Evolutionary conservation across 345 rosid species (phyloP).

Genomic region (Hevea brasiliensis): DNA sequence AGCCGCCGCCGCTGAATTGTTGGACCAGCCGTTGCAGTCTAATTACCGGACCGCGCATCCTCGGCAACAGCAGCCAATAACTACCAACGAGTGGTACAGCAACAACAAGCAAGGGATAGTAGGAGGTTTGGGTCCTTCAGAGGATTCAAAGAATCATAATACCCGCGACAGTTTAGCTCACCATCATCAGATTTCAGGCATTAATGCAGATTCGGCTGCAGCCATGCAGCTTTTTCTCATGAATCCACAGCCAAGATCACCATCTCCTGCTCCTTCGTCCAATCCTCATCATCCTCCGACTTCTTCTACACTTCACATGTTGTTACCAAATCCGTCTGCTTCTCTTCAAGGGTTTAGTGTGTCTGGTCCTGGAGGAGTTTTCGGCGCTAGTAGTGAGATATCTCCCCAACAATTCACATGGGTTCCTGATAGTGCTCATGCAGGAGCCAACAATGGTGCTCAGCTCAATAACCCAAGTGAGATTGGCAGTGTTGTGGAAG

Average conservation of each 20-base stretch:
- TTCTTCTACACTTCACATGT: conserved; percentile 83
- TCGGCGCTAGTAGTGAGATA: conserved; percentile 37
- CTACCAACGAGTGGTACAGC: conserved; percentile 50
- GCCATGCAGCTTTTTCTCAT: conserved; percentile 92
- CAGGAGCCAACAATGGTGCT: conserved; percentile 28
- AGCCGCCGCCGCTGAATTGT: conserved; percentile 33
- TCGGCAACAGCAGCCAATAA: conserved; percentile 10
- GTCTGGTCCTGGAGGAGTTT: conserved; percentile 29
- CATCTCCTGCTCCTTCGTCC: conserved; percentile 52
- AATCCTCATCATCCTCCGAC: conserved; percentile 26
- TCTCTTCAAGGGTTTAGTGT: conserved; percentile 49
- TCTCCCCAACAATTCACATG: conserved; percentile 61
- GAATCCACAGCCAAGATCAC: conserved; percentile 86
- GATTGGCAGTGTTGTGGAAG: conserved; percentile 59
- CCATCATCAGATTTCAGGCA: conserved; percentile 59
- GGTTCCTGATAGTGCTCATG: conserved; percentile 51
- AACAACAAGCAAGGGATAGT: conserved; percentile 32
- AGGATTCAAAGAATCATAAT: conserved; percentile 34
- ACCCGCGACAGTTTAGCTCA: conserved; percentile 19
- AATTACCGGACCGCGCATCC: conserved; percentile 22
- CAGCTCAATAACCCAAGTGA: conserved; percentile 34
- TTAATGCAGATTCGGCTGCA: conserved; percentile 70
- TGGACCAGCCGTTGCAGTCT: conserved; percentile 32
- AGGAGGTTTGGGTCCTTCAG: conserved; percentile 32
- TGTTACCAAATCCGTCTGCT: conserved; percentile 65